Percentiles rank a stretch among this genome's conserved stretches.
These are phyloP conservation scores for Kwoniella heveanensis DNA, from an alignment of 768 basidiomycete genomes.

Conservation along the genomic window DNA sequence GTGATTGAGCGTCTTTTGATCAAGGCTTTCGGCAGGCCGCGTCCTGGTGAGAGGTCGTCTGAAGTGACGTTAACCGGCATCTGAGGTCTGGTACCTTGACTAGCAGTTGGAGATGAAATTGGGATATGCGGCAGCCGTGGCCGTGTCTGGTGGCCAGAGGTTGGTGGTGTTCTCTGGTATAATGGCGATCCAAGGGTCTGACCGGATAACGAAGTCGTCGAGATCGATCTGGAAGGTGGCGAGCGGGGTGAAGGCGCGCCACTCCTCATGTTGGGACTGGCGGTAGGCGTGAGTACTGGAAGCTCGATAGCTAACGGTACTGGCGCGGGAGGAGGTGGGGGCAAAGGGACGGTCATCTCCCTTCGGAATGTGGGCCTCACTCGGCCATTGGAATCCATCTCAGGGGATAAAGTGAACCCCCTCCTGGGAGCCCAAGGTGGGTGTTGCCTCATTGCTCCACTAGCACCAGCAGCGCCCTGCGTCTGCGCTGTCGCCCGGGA, in stretches of 20 bases:
- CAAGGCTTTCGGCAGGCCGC: not conserved
- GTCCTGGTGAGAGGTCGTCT: not conserved
- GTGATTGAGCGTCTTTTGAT: conserved; percentile 17
- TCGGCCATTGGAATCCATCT: not conserved
- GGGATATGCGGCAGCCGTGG: too few species aligned
- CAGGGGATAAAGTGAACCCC: not conserved
- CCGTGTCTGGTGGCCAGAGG: too few species aligned
- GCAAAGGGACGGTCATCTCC: not conserved
- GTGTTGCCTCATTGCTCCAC: not conserved
- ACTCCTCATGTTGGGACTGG: not conserved
- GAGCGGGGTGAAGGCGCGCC: not conserved
- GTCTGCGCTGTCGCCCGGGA: not conserved
- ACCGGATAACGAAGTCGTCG: not conserved
- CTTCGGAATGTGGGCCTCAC: not conserved
- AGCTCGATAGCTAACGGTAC: not conserved
- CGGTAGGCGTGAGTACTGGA: not conserved
- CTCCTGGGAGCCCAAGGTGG: not conserved
- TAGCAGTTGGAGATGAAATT: not conserved
- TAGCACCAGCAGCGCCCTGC: too few species aligned
- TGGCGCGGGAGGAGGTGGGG: not conserved
- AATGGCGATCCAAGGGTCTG: not conserved
- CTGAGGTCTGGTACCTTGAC: too few species aligned
- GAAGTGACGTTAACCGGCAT: not conserved
- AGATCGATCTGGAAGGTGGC: not conserved
- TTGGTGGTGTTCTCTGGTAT: not conserved